phyloP scores from a whole-genome alignment of 306 rosid species.

The Senna siamea region DNA sequence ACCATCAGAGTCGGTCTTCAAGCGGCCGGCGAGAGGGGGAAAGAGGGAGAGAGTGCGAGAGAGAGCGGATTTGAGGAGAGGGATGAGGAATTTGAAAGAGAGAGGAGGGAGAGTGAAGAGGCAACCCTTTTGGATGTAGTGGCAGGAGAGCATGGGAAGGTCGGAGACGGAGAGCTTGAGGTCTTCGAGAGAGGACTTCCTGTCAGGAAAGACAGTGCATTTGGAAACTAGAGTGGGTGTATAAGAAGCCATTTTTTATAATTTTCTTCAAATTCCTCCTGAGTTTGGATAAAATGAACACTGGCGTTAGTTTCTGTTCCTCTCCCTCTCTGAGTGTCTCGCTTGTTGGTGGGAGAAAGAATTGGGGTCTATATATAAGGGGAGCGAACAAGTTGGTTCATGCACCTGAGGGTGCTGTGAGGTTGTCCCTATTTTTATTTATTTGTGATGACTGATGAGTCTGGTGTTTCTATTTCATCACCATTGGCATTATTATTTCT shows the following conservation, averaged over 20 bases:
- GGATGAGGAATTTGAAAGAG: slow-evolving; percentile 40
- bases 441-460: neutral
- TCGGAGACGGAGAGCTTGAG: slow-evolving; percentile 82
- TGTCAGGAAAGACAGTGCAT: slow-evolving; percentile 62
- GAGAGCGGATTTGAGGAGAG: slow-evolving; percentile 53
- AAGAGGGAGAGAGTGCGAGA: slow-evolving; percentile 66
- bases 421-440: neutral
- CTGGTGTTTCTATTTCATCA: neutral
- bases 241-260: slow-evolving; percentile 9
- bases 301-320: neutral
- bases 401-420: neutral
- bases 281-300: neutral
- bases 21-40: slow-evolving; percentile 81
- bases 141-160: slow-evolving; percentile 81
- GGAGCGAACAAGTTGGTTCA: neutral
- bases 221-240: slow-evolving; percentile 46
- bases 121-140: slow-evolving; percentile 86
- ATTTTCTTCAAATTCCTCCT: neutral
- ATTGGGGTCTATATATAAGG: neutral
- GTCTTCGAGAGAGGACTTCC: slow-evolving; percentile 47
- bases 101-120: slow-evolving; percentile 59
- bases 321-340: neutral
- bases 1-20: slow-evolving; percentile 55
- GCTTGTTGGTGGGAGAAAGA: neutral
- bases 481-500: neutral